Percentiles rank a stretch among this genome's conserved stretches.
Evolutionary conservation across 2,329 filamentous ascomycete genomes (phyloP).

Genomic region (Zasmidium cellare): DNA sequence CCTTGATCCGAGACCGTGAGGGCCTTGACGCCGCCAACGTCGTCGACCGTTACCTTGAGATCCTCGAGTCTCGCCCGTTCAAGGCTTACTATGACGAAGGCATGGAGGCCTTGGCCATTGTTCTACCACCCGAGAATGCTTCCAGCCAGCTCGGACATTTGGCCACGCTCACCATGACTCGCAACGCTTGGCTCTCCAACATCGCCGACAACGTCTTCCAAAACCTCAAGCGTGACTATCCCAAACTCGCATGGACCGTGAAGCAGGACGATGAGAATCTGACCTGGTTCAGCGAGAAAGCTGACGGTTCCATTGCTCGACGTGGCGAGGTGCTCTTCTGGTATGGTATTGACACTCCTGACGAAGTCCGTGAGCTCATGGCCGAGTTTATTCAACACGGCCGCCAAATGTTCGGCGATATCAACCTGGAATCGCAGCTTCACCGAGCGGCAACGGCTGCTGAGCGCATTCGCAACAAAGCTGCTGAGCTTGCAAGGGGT

Average conservation of each 20-base stretch:
- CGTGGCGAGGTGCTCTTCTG: conserved; percentile 88
- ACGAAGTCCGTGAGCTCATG: conserved; percentile 80
- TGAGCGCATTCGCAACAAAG: conserved; percentile 55
- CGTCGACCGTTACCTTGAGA: conserved; percentile 82
- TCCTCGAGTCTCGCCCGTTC: conserved; percentile 75
- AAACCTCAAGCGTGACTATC: conserved; percentile 89
- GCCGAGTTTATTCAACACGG: conserved; percentile 81
- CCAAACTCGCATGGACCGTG: conserved; percentile 93
- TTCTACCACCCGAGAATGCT: conserved; percentile 70
- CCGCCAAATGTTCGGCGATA: conserved; percentile 82
- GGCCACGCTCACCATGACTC: conserved; percentile 88
- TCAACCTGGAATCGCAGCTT: conserved; percentile 84
- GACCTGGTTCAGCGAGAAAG: conserved; percentile 97
- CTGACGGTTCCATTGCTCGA: conserved; percentile 83
- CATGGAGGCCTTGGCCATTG: conserved; percentile 89
- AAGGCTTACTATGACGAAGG: conserved; percentile 92
- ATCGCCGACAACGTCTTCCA: conserved; percentile 94
- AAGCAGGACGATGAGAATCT: conserved; percentile 94
- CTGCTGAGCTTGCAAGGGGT: conserved; percentile 42
- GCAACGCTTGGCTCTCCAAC: conserved; percentile 91
- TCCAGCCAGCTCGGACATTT: conserved; percentile 76
- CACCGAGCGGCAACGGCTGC: conserved; percentile 74
- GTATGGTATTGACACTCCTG: conserved; percentile 81
- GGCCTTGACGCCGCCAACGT: conserved; percentile 78
- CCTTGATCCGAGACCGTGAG: conserved; percentile 77